Evolutionary conservation across 2,329 filamentous ascomycete species (phyloP).

Genomic region (Aspergillus brunneoviolaceus): DNA sequence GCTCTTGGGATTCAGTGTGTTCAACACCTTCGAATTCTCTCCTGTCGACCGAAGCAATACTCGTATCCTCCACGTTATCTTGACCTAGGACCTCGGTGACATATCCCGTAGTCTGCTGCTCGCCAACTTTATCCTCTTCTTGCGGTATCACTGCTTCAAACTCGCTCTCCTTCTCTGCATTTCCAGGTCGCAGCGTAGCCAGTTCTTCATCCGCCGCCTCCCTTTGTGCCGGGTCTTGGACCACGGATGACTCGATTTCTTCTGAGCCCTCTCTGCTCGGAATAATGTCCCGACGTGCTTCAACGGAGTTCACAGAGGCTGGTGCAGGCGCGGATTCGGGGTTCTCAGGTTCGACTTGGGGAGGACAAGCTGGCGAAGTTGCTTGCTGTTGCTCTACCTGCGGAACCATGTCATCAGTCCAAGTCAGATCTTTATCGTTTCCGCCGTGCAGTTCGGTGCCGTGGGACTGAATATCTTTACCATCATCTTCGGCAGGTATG

Average conservation of each 20-base stretch:
- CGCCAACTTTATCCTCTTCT: not conserved
- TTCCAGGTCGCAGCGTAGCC: not conserved
- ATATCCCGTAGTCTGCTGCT: not conserved
- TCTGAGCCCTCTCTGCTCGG: conserved; percentile 3
- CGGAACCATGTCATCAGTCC: conserved; percentile 47
- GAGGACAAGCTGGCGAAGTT: conserved; percentile 34
- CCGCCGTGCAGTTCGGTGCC: conserved; percentile 38
- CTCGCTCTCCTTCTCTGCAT: not conserved
- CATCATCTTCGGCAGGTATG: conserved; percentile 42
- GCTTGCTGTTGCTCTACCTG: conserved; percentile 44
- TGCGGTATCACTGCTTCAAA: not conserved
- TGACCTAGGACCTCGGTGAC: not conserved
- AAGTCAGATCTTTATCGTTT: conserved; percentile 40
- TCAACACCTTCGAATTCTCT: not conserved
- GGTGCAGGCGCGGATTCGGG: conserved; percentile 12
- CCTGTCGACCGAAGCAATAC: not conserved
- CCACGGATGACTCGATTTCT: conserved; percentile 3
- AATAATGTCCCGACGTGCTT: conserved; percentile 12
- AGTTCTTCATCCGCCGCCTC: conserved; percentile 1
- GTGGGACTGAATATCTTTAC: conserved; percentile 48
- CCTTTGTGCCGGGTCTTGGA: conserved; percentile 8
- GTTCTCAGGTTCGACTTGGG: conserved; percentile 32
- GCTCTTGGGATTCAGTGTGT: not conserved
- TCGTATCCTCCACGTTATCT: not conserved
- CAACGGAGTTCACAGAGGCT: conserved; percentile 18